Evolutionary conservation across 306 rosid species (phyloP).

Genomic region (Lablab purpureus): DNA sequence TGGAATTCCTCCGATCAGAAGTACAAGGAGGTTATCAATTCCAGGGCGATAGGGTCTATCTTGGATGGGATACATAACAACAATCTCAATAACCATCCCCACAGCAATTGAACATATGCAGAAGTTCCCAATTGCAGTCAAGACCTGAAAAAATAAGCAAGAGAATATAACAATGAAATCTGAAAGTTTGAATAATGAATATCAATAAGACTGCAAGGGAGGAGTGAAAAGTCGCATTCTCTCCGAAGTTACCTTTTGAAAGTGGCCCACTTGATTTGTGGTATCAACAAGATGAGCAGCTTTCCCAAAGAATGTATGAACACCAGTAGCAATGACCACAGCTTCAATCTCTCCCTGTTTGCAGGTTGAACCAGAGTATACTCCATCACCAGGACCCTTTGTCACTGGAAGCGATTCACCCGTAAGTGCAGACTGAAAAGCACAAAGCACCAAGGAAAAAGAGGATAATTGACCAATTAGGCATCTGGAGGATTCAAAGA

Average conservation of each 20-base stretch:
- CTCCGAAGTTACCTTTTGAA: constrained; percentile 75
- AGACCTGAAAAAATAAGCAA: constrained; percentile 63
- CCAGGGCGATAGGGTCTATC: constrained; percentile 91
- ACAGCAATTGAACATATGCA: constrained; percentile 96
- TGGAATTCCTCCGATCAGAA: constrained; percentile 98
- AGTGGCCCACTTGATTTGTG: constrained; percentile 98
- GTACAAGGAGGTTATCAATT: constrained; percentile 95
- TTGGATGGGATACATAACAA: constrained; percentile 98
- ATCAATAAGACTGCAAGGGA: not conserved
- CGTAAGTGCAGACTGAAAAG: constrained; percentile 90
- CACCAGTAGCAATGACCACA: constrained; percentile 96
- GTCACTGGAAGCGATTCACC: constrained; percentile 98
- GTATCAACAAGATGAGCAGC: constrained; percentile 99
- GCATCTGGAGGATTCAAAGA: constrained; percentile 23
- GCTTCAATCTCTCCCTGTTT: constrained; percentile 99
- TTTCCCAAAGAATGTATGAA: constrained; percentile 96
- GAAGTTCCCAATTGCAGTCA: constrained; percentile 98
- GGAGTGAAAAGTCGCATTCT: not conserved
- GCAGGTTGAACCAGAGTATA: constrained; percentile 98
- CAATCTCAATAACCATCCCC: constrained; percentile 91
- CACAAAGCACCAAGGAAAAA: constrained; percentile 37
- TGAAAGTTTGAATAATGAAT: constrained; percentile 25
- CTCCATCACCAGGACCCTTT: constrained; percentile 97
- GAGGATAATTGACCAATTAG: constrained; percentile 21
- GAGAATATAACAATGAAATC: constrained; percentile 23